Percentiles rank a stretch among this genome's conserved stretches.
Evolutionary conservation across 192 early-diverging fungal genomes (phyloP).

Genomic region (Backusella macrospora): DNA sequence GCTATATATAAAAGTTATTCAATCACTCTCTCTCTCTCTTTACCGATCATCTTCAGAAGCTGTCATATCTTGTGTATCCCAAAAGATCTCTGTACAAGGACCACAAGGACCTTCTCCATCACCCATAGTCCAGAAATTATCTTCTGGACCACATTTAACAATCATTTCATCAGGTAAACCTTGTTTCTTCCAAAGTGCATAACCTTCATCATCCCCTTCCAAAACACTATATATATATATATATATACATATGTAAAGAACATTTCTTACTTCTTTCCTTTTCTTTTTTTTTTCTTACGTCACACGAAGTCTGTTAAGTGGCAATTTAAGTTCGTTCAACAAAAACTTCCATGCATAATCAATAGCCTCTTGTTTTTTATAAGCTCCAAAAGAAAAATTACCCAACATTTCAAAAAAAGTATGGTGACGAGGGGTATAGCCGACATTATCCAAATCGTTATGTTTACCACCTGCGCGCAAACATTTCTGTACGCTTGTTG

Average conservation of each 20-base stretch:
- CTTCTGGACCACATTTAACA: constrained; percentile 48
- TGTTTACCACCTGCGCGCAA: constrained; percentile 65
- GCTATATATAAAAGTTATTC: not conserved
- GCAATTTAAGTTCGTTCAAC: constrained; percentile 52
- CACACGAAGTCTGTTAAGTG: constrained; percentile 54
- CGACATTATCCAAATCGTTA: constrained; percentile 67
- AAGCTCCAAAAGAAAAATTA: constrained; percentile 65
- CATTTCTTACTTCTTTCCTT: not conserved
- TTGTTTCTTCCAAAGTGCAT: constrained; percentile 57
- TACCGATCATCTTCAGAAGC: constrained; percentile 40
- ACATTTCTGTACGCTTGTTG: constrained; percentile 55
- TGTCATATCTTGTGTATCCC: constrained; percentile 53
- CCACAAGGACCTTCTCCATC: constrained; percentile 67
- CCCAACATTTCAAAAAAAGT: constrained; percentile 73
- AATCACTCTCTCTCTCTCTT: not conserved
- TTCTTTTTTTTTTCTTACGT: constrained; percentile 46
- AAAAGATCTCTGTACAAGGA: constrained; percentile 66
- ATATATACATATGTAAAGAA: no score
- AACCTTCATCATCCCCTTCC: constrained; percentile 56
- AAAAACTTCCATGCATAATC: constrained; percentile 62
- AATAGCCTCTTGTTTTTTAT: constrained; percentile 55
- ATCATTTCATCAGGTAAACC: constrained; percentile 58
- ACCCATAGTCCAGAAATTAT: constrained; percentile 70
- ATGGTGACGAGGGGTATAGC: constrained; percentile 65
- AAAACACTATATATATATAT: constrained; percentile 41